Percentiles rank a stretch among this genome's conserved stretches.
These are phyloP conservation scores for Paramecium tetraurelia DNA, from an alignment of 73 alveolate species.

Conservation along the genomic window DNA sequence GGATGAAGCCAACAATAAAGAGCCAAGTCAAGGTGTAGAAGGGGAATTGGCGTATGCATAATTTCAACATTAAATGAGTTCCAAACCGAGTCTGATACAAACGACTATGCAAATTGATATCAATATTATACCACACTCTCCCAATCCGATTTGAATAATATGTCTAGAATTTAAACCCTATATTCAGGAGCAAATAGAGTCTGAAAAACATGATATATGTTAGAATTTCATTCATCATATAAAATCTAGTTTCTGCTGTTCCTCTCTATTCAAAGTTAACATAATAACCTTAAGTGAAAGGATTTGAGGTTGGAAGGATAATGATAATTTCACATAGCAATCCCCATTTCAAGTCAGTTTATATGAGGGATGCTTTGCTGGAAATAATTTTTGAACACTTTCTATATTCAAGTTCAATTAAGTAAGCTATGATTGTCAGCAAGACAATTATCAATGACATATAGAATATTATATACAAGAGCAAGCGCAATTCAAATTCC, in stretches of 20 bases:
- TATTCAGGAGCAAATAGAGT: neutral
- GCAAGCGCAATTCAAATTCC: neutral
- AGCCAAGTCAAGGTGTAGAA: neutral
- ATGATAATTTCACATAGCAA: neutral
- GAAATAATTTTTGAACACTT: neutral
- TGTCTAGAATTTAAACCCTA: neutral
- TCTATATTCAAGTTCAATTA: neutral
- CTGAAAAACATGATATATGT: neutral
- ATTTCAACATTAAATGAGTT: neutral
- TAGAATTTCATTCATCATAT: neutral
- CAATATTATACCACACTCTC: neutral
- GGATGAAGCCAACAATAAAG: neutral
- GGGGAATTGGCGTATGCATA: neutral
- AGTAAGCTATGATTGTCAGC: neutral
- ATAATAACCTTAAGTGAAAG: neutral
- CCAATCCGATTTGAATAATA: neutral
- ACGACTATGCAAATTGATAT: neutral
- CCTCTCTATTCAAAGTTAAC: neutral
- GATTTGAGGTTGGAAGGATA: neutral
- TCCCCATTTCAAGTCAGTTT: neutral
- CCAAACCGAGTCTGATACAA: neutral
- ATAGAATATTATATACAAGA: neutral
- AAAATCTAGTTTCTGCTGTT: neutral
- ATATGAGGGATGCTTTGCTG: neutral
- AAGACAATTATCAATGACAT: neutral